phyloP scores from a whole-genome alignment of 129 eudicot genomes.

The Gnaphalium uliginosum region DNA sequence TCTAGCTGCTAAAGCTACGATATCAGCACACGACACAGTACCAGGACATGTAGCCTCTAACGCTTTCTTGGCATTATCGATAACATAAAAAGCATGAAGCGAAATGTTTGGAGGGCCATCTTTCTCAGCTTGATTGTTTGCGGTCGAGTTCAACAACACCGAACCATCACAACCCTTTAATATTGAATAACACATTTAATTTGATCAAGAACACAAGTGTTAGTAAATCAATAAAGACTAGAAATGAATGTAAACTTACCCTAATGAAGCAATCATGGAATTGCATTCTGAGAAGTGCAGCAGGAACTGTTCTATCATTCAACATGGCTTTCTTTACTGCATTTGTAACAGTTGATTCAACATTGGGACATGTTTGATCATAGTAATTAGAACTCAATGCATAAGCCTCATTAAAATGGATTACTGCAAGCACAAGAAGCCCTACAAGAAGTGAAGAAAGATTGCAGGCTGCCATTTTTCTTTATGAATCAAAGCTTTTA shows the following conservation, averaged over 20 bases:
- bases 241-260: conserved; percentile 23
- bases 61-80: conserved; percentile 39
- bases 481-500: not conserved
- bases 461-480: conserved; percentile 33
- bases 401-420: conserved; percentile 10
- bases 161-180: conserved; percentile 56
- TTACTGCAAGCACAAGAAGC: conserved; percentile 26
- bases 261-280: conserved; percentile 56
- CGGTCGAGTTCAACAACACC: conserved; percentile 43
- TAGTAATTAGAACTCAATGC: conserved; percentile 63
- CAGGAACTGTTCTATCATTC: conserved; percentile 54
- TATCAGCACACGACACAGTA: conserved; percentile 48
- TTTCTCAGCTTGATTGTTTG: conserved; percentile 42
- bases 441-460: conserved; percentile 34
- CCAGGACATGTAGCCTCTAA: conserved; percentile 45
- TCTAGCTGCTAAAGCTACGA: conserved; percentile 49
- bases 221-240: not conserved
- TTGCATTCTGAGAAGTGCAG: conserved; percentile 50
- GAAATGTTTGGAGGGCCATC: conserved; percentile 54
- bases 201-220: not conserved
- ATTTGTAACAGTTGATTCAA: conserved; percentile 45
- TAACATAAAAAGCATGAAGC: conserved; percentile 43
- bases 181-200: conserved; percentile 13
- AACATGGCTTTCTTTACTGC: conserved; percentile 56
- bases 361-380: conserved; percentile 71